phyloP scores from a whole-genome alignment of 768 basidiomycete genomes.

The Harrya chromipes region DNA sequence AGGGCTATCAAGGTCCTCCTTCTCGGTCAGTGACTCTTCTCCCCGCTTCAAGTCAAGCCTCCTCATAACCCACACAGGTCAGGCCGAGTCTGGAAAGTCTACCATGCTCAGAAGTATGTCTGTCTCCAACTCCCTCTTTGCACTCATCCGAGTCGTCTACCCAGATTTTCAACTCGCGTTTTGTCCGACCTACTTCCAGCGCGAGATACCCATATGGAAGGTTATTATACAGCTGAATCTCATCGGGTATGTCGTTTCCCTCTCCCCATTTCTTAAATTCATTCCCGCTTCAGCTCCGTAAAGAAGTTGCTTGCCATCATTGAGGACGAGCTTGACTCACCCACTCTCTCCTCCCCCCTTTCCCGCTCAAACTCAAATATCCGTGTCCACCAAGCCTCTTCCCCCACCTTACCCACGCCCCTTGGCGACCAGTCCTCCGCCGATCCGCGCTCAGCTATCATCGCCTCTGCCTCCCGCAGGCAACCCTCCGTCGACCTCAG shows the following conservation, averaged over 20 bases:
- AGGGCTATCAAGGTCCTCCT: conserved; percentile 28
- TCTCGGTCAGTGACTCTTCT: conserved; percentile 13
- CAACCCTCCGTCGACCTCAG: background rate
- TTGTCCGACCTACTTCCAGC: conserved; percentile 57
- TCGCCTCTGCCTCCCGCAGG: background rate
- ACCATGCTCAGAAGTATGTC: conserved; percentile 29
- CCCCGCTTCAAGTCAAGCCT: rapidly evolving
- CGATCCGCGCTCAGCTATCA: background rate
- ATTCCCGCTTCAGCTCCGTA: conserved; percentile 42
- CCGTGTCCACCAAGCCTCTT: conserved; percentile 31
- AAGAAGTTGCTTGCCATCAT: conserved; percentile 55
- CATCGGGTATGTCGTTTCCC: conserved; percentile 43
- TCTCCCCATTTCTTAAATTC: background rate
- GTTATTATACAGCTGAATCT: conserved; percentile 68
- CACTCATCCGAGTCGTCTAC: background rate
- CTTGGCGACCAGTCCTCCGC: background rate
- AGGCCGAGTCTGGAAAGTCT: conserved; percentile 32
- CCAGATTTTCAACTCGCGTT: conserved; percentile 69
- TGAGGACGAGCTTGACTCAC: conserved; percentile 41
- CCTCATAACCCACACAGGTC: conserved; percentile 13
- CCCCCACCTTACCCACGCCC: conserved; percentile 2
- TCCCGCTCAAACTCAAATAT: conserved; percentile 4
- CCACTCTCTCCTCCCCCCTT: background rate
- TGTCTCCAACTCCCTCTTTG: background rate
- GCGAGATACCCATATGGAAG: conserved; percentile 57